phyloP scores from a whole-genome alignment of 768 basidiomycete genomes.

The Coprinopsis sp. region DNA sequence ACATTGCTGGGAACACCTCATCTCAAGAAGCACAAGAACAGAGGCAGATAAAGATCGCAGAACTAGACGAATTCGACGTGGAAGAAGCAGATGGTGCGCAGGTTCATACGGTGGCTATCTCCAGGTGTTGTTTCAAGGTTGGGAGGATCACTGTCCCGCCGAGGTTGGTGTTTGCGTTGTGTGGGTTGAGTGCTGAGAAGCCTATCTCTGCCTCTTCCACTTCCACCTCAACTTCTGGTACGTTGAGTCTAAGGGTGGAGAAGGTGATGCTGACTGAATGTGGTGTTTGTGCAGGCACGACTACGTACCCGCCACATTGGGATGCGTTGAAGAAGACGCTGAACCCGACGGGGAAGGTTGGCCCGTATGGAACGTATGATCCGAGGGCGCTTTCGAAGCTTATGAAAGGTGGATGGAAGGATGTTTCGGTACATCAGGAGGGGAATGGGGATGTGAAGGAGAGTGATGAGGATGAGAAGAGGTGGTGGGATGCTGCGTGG shows the following conservation, averaged over 20 bases:
- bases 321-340: slow-evolving; percentile 31
- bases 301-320: slow-evolving; percentile 46
- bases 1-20: neutral
- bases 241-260: no score
- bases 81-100: slow-evolving; percentile 50
- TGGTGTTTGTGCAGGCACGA: neutral
- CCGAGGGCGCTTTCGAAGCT: slow-evolving; percentile 41
- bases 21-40: neutral
- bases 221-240: no score
- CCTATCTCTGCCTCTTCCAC: no score
- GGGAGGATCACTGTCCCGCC: slow-evolving; percentile 70
- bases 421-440: slow-evolving; percentile 38
- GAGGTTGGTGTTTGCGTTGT: slow-evolving; percentile 50
- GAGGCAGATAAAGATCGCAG: neutral
- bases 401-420: slow-evolving; percentile 56
- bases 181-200: slow-evolving; percentile 48
- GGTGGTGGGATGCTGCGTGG: no score
- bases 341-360: slow-evolving; percentile 20
- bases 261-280: neutral
- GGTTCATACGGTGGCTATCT: slow-evolving; percentile 60
- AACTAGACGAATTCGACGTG: neutral
- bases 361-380: slow-evolving; percentile 11
- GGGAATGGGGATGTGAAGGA: slow-evolving; percentile 49
- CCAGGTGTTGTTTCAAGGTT: slow-evolving; percentile 63
- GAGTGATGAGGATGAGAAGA: slow-evolving; percentile 14